Percentiles rank a stretch among this genome's conserved stretches.
Evolutionary conservation across 805 yeast genomes (phyloP).

Genomic region (Wickerhamomyces pijperi): DNA sequence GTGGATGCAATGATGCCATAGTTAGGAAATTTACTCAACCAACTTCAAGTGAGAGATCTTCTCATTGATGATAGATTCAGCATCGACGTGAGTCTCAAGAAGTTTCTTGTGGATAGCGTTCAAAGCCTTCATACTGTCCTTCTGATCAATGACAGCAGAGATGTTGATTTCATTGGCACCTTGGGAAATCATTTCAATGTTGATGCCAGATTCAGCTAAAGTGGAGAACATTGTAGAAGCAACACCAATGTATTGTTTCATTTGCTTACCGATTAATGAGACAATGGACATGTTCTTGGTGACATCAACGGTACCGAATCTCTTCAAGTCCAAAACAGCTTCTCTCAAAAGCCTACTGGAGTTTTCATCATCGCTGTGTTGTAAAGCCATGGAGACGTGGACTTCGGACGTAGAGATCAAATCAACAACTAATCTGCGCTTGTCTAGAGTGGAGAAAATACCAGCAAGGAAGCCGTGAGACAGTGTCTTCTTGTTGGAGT

Average conservation of each 20-base stretch:
- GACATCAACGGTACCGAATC: conserved; percentile 82
- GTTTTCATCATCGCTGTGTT: conserved; percentile 58
- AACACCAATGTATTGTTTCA: conserved; percentile 93
- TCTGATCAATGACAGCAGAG: conserved; percentile 83
- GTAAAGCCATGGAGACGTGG: conserved; percentile 96
- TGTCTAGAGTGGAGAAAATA: conserved; percentile 79
- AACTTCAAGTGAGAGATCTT: conserved; percentile 34
- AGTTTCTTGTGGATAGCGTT: conserved; percentile 74
- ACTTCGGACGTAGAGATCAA: conserved; percentile 95
- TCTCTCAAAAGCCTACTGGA: conserved; percentile 40
- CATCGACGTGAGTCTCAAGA: conserved; percentile 30
- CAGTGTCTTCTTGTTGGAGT: conserved; percentile 84
- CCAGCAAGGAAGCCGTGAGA: conserved; percentile 93
- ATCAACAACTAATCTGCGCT: conserved; percentile 80
- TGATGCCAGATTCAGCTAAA: conserved; percentile 81
- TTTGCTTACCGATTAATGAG: conserved; percentile 90
- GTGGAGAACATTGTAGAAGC: conserved; percentile 96
- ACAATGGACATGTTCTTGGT: conserved; percentile 83
- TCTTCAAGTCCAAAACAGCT: conserved; percentile 69
- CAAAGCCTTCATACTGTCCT: conserved; percentile 76
- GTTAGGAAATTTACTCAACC: conserved; percentile 20
- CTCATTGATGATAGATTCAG: conserved; percentile 24
- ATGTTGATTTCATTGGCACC: conserved; percentile 98
- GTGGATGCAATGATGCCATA: no score
- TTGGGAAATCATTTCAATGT: conserved; percentile 96